Conservation (phyloP, 345 rosid genomes). For the Barbarea vulgaris region DNA sequence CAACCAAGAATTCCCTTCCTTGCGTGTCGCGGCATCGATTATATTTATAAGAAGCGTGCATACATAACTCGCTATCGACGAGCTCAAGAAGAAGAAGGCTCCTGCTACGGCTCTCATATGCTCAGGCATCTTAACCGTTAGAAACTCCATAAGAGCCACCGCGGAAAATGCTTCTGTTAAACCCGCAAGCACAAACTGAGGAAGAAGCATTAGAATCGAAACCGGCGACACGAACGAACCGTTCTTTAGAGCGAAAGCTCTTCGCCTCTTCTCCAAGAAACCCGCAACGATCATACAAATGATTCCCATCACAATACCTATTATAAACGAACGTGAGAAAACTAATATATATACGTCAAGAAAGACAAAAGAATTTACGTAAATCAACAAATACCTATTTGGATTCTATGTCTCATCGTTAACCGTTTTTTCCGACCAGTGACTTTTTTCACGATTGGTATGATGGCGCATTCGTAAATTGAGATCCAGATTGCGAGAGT, state of each 20-base stretch:
- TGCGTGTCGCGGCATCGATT: constrained; percentile 37
- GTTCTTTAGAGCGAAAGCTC: constrained; percentile 45
- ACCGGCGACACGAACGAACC: constrained; percentile 52
- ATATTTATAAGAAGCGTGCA: constrained; percentile 52
- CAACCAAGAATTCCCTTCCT: constrained; percentile 48
- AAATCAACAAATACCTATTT: constrained; percentile 37
- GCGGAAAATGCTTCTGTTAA: constrained; percentile 71
- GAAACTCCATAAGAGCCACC: constrained; percentile 69
- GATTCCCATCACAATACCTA: constrained; percentile 51
- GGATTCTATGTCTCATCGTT: constrained; percentile 54
- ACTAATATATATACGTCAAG: neutral
- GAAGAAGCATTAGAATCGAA: constrained; percentile 49
- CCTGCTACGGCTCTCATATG: constrained; percentile 77
- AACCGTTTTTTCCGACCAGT: constrained; percentile 46
- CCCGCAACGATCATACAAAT: constrained; percentile 60
- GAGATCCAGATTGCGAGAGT: constrained; percentile 66
- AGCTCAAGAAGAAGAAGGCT: constrained; percentile 67
- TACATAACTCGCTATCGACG: constrained; percentile 56
- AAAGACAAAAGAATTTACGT: neutral
- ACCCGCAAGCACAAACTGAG: constrained; percentile 68
- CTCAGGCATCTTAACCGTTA: constrained; percentile 68
- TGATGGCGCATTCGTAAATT: constrained; percentile 52
- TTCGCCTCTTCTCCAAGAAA: constrained; percentile 50
- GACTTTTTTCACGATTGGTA: constrained; percentile 42
- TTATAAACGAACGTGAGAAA: neutral